Conservation (phyloP, 305 asterid species). For the Fraxinus ornus region DNA sequence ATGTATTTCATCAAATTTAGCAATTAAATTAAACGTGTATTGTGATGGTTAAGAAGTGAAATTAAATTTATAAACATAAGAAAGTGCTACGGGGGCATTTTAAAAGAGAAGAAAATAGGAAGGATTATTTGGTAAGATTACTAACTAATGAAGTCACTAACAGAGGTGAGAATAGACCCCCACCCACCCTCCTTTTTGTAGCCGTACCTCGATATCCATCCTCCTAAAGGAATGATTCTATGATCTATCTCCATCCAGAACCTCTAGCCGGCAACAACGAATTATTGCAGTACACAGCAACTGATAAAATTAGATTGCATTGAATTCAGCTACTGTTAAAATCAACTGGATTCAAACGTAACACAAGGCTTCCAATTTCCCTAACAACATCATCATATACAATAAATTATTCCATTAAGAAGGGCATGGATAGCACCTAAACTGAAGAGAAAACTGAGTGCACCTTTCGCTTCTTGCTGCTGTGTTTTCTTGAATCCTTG, state of each 20-base stretch:
- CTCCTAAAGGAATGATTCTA: not conserved
- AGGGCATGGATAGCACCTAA: not conserved
- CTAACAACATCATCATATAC: not conserved
- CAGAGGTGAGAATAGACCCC: not conserved
- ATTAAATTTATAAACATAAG: not conserved
- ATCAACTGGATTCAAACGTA: not conserved
- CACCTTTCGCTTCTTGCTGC: constrained; percentile 93
- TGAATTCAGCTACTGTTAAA: not conserved
- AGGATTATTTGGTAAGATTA: not conserved
- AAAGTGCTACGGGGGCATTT: not conserved
- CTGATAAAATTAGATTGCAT: not conserved
- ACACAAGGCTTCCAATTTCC: not conserved
- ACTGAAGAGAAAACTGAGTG: constrained; percentile 14
- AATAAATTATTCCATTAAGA: constrained; percentile 12
- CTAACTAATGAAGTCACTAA: not conserved
- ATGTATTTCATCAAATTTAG: not conserved
- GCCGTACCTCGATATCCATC: not conserved
- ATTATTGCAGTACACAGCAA: not conserved
- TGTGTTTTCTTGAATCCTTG: constrained; percentile 72
- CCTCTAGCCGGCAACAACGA: not conserved
- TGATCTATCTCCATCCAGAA: not conserved
- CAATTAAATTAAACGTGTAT: not conserved
- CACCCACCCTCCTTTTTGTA: not conserved
- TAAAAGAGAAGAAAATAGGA: not conserved
- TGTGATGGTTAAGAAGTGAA: not conserved